Percentiles rank a stretch among this genome's conserved stretches.
phyloP scores from a whole-genome alignment of 176 grass and related monocot species.

The Elaeis guineensis region DNA sequence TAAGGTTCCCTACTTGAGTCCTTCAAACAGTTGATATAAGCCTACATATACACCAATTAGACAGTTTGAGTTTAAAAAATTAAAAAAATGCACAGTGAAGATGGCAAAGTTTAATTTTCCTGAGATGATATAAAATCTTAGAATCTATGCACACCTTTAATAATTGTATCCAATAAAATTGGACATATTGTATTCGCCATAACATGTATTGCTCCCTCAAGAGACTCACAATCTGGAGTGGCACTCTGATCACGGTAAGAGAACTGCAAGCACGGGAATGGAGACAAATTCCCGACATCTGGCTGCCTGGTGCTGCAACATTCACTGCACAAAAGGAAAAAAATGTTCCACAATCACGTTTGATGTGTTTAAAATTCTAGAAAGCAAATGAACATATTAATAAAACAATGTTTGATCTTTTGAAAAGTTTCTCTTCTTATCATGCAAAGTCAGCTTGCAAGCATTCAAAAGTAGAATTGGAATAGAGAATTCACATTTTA shows the following conservation, averaged over 20 bases:
- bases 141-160: conserved; percentile 60
- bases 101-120: not conserved
- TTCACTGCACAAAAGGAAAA: conserved; percentile 24
- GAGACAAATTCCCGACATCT: conserved; percentile 18
- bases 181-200: conserved; percentile 60
- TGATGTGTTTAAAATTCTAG: no score
- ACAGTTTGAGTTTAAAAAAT: no score
- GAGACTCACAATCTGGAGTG: conserved; percentile 41
- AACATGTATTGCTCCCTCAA: conserved; percentile 65
- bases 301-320: conserved; percentile 37
- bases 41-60: no score
- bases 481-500: no score
- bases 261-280: conserved; percentile 57
- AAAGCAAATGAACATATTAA: no score
- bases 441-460: no score
- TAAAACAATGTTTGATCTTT: no score
- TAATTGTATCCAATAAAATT: conserved; percentile 78
- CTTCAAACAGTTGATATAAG: no score
- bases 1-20: no score
- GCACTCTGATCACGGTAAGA: conserved; percentile 42
- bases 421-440: no score
- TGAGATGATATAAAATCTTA: no score
- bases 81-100: not conserved
- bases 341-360: not conserved
- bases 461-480: no score